Percentiles rank a stretch among this genome's conserved stretches.
Conservation (phyloP, 1,284 basidiomycete genomes). For the Malassezia obtusa region DNA sequence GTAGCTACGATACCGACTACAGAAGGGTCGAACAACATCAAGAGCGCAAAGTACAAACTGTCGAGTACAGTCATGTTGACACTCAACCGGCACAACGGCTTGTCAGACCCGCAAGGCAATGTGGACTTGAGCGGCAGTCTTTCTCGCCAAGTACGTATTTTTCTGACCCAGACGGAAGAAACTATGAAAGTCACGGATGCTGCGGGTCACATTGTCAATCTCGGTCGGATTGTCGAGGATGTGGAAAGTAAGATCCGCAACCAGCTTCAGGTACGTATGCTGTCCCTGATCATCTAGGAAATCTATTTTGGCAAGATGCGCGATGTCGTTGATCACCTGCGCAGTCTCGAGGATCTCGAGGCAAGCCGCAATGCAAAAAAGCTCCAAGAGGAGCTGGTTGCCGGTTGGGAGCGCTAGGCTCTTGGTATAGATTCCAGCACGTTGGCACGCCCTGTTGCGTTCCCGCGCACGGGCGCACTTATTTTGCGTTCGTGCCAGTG, state of each 20-base stretch:
- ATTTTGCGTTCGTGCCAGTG: background rate
- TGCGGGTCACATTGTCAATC: slow-evolving; percentile 74
- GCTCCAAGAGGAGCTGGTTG: slow-evolving; percentile 72
- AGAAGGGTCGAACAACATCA: slow-evolving; percentile 6
- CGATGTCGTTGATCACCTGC: slow-evolving; percentile 81
- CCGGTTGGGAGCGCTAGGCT: slow-evolving; percentile 11
- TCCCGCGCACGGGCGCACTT: background rate
- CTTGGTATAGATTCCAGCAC: background rate
- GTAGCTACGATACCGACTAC: slow-evolving; percentile 3
- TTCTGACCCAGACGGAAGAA: slow-evolving; percentile 51
- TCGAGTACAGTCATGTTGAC: slow-evolving; percentile 98
- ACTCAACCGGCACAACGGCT: slow-evolving; percentile 58
- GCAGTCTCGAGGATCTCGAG: slow-evolving; percentile 76
- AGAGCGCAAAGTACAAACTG: slow-evolving; percentile 67
- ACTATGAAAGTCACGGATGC: slow-evolving; percentile 22
- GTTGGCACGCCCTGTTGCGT: background rate
- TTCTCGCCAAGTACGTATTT: slow-evolving; percentile 71
- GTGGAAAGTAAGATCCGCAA: slow-evolving; percentile 99
- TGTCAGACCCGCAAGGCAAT: slow-evolving; percentile 58
- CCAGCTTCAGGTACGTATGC: slow-evolving; percentile 57
- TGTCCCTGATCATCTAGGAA: slow-evolving; percentile 51
- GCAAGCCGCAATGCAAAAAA: slow-evolving; percentile 69
- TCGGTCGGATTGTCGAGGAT: slow-evolving; percentile 89
- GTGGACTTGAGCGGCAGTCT: slow-evolving; percentile 85
- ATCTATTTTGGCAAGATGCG: slow-evolving; percentile 98